These are phyloP conservation scores for Limnanthes douglasii DNA, from an alignment of 345 rosid species.

Conservation along the genomic window DNA sequence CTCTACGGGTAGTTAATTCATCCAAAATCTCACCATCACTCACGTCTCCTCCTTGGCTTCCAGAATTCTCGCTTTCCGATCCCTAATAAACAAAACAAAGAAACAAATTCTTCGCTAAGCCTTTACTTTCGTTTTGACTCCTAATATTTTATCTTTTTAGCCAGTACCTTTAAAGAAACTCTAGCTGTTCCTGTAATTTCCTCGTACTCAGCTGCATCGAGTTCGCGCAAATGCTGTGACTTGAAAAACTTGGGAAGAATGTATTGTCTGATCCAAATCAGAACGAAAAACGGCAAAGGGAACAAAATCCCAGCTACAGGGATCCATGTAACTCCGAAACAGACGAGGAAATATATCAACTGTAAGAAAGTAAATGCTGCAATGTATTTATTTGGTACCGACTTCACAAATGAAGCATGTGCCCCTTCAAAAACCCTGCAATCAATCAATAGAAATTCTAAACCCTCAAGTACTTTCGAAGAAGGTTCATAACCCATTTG, in stretches of 20 bases:
- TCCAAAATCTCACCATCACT: conserved; percentile 76
- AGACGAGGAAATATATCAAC: conserved; percentile 38
- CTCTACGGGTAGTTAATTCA: conserved; percentile 68
- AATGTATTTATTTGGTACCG: conserved; percentile 43
- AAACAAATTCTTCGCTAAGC: too few relatives aligned
- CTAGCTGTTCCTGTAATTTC: too few relatives aligned
- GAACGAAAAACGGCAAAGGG: conserved; percentile 65
- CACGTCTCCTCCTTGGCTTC: too few relatives aligned
- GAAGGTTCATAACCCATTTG: not conserved
- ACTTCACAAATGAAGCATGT: conserved; percentile 48
- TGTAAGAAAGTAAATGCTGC: conserved; percentile 48
- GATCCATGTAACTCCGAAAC: conserved; percentile 75
- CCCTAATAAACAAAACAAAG: too few relatives aligned
- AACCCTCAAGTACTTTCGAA: not conserved
- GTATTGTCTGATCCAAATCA: conserved; percentile 52
- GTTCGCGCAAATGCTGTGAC: conserved; percentile 21
- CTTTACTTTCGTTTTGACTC: too few relatives aligned
- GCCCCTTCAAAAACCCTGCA: conserved; percentile 34
- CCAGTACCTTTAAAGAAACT: too few relatives aligned
- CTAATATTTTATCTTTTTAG: too few relatives aligned
- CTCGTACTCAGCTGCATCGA: conserved; percentile 59
- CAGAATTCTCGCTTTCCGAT: too few relatives aligned
- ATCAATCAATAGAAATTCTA: not conserved
- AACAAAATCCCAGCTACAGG: conserved; percentile 78
- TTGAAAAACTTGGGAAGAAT: conserved; percentile 50